A percentile compares a stretch with the other conserved stretches of the same genome.
Evolutionary conservation across 306 rosid species (phyloP).

Genomic region (Castanopsis chinensis): DNA sequence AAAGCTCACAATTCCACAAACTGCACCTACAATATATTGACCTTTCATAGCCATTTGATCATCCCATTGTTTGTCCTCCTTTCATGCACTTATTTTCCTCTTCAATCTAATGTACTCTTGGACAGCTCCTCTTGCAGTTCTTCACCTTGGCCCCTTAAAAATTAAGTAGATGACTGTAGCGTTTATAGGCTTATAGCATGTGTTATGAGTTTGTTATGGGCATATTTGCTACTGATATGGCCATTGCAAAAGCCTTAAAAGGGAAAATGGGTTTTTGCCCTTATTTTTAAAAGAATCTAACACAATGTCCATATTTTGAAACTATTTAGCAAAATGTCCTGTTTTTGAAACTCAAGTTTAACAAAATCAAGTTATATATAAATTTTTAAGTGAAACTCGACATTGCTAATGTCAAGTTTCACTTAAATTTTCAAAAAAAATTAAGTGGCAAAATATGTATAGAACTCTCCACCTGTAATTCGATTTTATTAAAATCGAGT

Average conservation of each 20-base stretch:
- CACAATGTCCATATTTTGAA: too few relatives aligned
- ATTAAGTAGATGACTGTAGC: constrained; percentile 68
- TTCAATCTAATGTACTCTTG: constrained; percentile 68
- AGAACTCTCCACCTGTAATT: too few relatives aligned
- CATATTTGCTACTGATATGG: constrained; percentile 20
- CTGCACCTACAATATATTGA: constrained; percentile 87
- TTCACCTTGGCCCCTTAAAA: constrained; percentile 41
- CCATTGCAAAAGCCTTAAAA: too few relatives aligned
- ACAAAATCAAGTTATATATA: too few relatives aligned
- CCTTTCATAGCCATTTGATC: constrained; percentile 57
- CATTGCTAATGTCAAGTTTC: too few relatives aligned
- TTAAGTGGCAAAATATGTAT: too few relatives aligned
- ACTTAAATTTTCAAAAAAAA: too few relatives aligned
- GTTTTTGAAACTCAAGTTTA: too few relatives aligned
- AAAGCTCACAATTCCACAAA: constrained; percentile 81
- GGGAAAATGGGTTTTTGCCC: rapidly evolving
- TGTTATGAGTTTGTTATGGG: constrained; percentile 94
- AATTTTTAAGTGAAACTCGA: too few relatives aligned
- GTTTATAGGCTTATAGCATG: constrained; percentile 47
- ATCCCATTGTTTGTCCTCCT: constrained; percentile 65
- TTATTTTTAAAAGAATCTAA: too few relatives aligned
- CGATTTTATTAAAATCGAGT: too few relatives aligned
- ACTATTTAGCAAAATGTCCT: too few relatives aligned
- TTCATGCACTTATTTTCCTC: constrained; percentile 34
- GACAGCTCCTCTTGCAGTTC: constrained; percentile 55